Percentiles rank a stretch among this genome's conserved stretches.
phyloP scores from a whole-genome alignment of 2,329 filamentous ascomycete species.

The Xylariaceae sp. region DNA sequence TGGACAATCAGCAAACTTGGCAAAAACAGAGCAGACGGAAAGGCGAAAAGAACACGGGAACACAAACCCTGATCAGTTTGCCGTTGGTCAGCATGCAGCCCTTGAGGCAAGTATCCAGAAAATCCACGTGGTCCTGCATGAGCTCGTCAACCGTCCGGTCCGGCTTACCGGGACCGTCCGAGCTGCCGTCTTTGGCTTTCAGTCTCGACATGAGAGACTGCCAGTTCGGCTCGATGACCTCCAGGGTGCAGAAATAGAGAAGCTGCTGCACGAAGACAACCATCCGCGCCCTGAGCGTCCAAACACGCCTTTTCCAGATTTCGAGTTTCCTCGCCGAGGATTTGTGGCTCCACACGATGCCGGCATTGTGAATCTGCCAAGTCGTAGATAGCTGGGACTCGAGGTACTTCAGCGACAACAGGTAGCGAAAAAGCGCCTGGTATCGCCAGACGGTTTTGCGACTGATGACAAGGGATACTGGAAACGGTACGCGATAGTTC shows the following conservation, averaged over 20 bases:
- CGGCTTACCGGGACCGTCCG: constrained; percentile 36
- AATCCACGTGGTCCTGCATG: constrained; percentile 99
- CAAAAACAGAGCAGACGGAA: constrained; percentile 13
- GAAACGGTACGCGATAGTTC: constrained; percentile 91
- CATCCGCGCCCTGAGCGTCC: constrained; percentile 90
- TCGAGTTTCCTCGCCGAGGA: constrained; percentile 70
- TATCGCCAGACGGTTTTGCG: constrained; percentile 96
- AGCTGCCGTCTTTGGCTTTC: constrained; percentile 51
- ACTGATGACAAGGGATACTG: constrained; percentile 89
- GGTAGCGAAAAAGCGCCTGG: constrained; percentile 90
- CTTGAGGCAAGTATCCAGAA: constrained; percentile 93
- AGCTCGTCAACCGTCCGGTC: constrained; percentile 84
- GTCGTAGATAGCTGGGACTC: constrained; percentile 80
- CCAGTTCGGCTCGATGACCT: constrained; percentile 99
- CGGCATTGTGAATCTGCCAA: constrained; percentile 86
- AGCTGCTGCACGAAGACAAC: constrained; percentile 95
- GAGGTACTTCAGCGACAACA: constrained; percentile 81
- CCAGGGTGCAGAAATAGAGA: constrained; percentile 91
- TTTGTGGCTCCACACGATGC: constrained; percentile 74
- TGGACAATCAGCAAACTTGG: constrained; percentile 6
- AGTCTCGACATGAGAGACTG: constrained; percentile 85
- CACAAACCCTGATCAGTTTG: constrained; percentile 76
- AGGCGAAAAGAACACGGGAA: background rate
- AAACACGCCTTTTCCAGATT: constrained; percentile 87
- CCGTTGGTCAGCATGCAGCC: constrained; percentile 99